Evolutionary conservation across 805 yeast genomes (phyloP).

Genomic region (Hanseniaspora nectarophila): DNA sequence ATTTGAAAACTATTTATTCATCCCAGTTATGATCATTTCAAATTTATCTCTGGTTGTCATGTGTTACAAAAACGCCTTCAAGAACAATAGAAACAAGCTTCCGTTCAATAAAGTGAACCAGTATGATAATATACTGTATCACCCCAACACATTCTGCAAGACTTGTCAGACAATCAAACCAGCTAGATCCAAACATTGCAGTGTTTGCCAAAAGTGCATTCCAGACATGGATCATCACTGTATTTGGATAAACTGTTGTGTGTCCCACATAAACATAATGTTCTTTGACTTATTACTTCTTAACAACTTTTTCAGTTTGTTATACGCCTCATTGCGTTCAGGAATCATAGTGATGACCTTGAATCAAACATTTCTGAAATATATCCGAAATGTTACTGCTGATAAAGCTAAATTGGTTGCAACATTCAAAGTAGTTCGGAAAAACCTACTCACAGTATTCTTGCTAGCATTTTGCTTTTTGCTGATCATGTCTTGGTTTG

Average conservation of each 20-base stretch:
- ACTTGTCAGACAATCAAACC: slow-evolving; percentile 56
- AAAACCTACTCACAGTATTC: slow-evolving; percentile 30
- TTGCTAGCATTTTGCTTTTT: slow-evolving; percentile 36
- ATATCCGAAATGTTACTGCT: slow-evolving; percentile 15
- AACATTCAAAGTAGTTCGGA: slow-evolving; percentile 16
- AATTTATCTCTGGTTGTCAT: slow-evolving; percentile 20
- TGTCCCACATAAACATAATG: slow-evolving; percentile 52
- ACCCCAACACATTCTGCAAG: slow-evolving; percentile 37
- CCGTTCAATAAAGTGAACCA: slow-evolving; percentile 20
- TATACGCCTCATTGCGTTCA: slow-evolving; percentile 34
- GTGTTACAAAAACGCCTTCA: slow-evolving; percentile 19
- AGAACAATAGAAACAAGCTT: slow-evolving; percentile 15
- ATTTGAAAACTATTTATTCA: slow-evolving; percentile 19
- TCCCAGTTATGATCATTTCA: slow-evolving; percentile 20
- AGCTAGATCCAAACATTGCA: slow-evolving; percentile 67
- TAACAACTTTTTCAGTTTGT: slow-evolving; percentile 35
- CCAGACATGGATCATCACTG: slow-evolving; percentile 65
- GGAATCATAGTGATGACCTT: slow-evolving; percentile 14
- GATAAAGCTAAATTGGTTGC: slow-evolving; percentile 15
- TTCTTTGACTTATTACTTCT: slow-evolving; percentile 49
- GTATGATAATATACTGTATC: slow-evolving; percentile 44
- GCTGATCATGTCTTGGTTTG: slow-evolving; percentile 35
- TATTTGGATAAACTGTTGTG: slow-evolving; percentile 60
- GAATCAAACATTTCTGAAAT: not conserved
- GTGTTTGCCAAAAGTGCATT: slow-evolving; percentile 53